phyloP scores from a whole-genome alignment of 2,329 filamentous ascomycete species.

The Botrytis aclada region DNA sequence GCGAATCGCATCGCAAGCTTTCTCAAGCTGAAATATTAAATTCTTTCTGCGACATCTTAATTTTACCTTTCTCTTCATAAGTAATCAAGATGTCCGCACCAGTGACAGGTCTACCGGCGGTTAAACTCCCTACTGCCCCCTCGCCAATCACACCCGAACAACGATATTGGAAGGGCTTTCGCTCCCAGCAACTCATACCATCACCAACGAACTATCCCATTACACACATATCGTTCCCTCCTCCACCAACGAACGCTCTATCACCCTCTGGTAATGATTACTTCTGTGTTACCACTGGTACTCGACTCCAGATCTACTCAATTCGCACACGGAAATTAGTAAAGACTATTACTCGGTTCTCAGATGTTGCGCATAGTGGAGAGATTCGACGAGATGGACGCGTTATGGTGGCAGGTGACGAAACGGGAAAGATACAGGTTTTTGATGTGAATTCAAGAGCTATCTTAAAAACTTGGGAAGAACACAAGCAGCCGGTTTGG shows the following conservation, averaged over 20 bases:
- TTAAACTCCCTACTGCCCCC: constrained; percentile 76
- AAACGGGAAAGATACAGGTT: constrained; percentile 87
- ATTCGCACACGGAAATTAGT: constrained; percentile 86
- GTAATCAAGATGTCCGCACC: constrained; percentile 34
- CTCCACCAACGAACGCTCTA: constrained; percentile 43
- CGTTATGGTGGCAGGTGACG: constrained; percentile 86
- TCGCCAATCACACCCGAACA: constrained; percentile 86
- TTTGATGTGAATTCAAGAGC: constrained; percentile 88
- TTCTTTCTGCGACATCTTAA: constrained; percentile 12
- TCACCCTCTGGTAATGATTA: constrained; percentile 56
- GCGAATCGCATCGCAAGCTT: constrained; percentile 14
- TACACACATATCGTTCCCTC: constrained; percentile 79
- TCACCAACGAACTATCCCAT: constrained; percentile 74
- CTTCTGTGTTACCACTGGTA: constrained; percentile 93
- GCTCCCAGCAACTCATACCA: constrained; percentile 83
- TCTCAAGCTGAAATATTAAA: constrained; percentile 3
- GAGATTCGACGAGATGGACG: constrained; percentile 86
- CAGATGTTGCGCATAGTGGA: constrained; percentile 84
- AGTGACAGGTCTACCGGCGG: constrained; percentile 45
- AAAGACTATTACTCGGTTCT: constrained; percentile 92
- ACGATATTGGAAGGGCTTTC: constrained; percentile 94
- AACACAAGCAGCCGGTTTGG: constrained; percentile 94
- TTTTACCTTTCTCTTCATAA: constrained; percentile 5
- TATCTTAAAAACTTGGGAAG: constrained; percentile 91
- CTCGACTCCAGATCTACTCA: constrained; percentile 90